phyloP scores from a whole-genome alignment of 805 yeast species.

The Ascoidea rubescens region DNA sequence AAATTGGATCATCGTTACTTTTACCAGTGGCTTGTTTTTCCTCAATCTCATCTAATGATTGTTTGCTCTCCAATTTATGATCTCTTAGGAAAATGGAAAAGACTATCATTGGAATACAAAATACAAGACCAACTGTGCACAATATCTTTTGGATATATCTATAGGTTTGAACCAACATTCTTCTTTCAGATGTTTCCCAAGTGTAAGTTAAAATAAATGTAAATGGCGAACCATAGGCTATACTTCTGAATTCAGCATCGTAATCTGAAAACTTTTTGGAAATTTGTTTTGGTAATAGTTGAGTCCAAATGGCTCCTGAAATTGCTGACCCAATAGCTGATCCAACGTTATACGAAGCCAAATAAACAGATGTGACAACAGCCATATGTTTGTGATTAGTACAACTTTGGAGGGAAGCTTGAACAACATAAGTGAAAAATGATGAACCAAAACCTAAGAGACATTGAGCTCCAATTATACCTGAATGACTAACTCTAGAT shows the following conservation, averaged over 20 bases:
- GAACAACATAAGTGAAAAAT: conserved; percentile 54
- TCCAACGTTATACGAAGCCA: conserved; percentile 48
- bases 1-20: no score
- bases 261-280: conserved; percentile 12
- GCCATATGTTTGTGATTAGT: conserved; percentile 55
- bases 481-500: conserved; percentile 26
- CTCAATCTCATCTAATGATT: conserved; percentile 6
- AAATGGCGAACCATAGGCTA: conserved; percentile 38
- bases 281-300: conserved; percentile 35
- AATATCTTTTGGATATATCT: conserved; percentile 39
- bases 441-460: conserved; percentile 65
- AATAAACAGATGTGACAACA: conserved; percentile 39
- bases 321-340: conserved; percentile 48
- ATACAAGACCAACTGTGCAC: conserved; percentile 37
- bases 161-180: conserved; percentile 39
- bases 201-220: conserved; percentile 30
- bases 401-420: conserved; percentile 44
- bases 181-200: conserved; percentile 48
- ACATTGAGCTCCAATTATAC: conserved; percentile 52
- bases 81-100: conserved; percentile 38
- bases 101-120: conserved; percentile 37
- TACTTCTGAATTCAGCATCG: conserved; percentile 17
- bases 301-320: conserved; percentile 64
- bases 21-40: neutral
- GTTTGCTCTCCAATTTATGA: conserved; percentile 23